These are phyloP conservation scores for Trematosphaeria pertusa DNA, from an alignment of 2,329 filamentous ascomycete genomes.

Conservation along the genomic window DNA sequence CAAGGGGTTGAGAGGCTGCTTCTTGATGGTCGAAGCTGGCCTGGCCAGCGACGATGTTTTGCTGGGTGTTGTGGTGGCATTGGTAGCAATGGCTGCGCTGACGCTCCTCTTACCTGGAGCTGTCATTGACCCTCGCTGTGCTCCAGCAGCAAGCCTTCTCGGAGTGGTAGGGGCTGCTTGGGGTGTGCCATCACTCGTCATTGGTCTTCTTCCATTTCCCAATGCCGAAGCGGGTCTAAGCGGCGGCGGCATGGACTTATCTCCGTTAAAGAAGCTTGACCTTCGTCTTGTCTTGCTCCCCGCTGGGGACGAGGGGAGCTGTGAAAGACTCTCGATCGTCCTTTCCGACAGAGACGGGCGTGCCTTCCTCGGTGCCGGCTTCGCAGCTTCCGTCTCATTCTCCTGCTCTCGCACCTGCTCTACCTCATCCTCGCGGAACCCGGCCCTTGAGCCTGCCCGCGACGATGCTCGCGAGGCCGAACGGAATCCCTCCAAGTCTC, in stretches of 20 bases:
- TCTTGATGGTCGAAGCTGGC: slow-evolving; percentile 39
- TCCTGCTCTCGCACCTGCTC: slow-evolving; percentile 25
- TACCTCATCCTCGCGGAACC: slow-evolving; percentile 42
- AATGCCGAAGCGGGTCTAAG: slow-evolving; percentile 68
- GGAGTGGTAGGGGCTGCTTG: slow-evolving; percentile 40
- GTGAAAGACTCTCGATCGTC: slow-evolving; percentile 83
- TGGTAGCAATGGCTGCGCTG: slow-evolving; percentile 36
- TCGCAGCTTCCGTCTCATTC: slow-evolving; percentile 20
- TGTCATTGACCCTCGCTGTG: slow-evolving; percentile 40
- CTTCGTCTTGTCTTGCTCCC: slow-evolving; percentile 65
- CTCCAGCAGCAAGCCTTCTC: slow-evolving; percentile 20
- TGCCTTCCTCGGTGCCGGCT: slow-evolving; percentile 44
- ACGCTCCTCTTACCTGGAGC: slow-evolving; percentile 45
- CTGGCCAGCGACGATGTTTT: slow-evolving; percentile 41
- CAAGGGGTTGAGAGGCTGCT: slow-evolving; percentile 32
- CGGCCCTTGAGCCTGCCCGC: slow-evolving; percentile 43
- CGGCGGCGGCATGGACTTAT: slow-evolving; percentile 67
- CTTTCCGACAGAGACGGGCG: slow-evolving; percentile 76
- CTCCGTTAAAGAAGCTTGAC: slow-evolving; percentile 75
- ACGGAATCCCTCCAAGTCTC: slow-evolving; percentile 52
- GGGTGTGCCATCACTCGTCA: slow-evolving; percentile 52
- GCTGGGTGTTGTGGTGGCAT: slow-evolving; percentile 37
- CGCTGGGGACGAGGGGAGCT: slow-evolving; percentile 76
- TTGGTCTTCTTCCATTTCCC: slow-evolving; percentile 57
- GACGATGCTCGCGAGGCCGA: slow-evolving; percentile 53